Evolutionary conservation across 805 yeast genomes (phyloP), one percentile per base, ranked within the genome.

Genomic region (Yamadazyma kitorensis): DNA sequence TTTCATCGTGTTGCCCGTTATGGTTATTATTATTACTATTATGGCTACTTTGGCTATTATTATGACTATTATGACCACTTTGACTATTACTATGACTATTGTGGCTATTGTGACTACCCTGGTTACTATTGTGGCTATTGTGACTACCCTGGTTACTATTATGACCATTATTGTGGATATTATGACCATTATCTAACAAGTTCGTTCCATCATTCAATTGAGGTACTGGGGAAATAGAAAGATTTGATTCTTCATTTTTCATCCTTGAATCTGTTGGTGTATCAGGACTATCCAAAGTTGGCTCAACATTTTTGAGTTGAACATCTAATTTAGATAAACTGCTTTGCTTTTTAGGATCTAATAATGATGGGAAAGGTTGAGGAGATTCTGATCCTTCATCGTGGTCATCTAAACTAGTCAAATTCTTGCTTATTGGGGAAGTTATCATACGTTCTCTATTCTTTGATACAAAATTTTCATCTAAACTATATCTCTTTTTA

Each of bases 401-500:
- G 12, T 10, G 14, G 12, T 34, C 31, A 13, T 34, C 26, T 7
- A 43, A 24, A 24, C 33, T 42, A 21, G 28, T 29, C 4, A 34
- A 13, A 24, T 37, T 43, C 25, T 43, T 43, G 9, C 34, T 13
- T 8, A 28, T 9, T 5, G 43, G 43, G 3, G 46, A 39, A 10
- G 34, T 22, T 1, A n/a, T 27, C 17, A 37, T 36, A 5, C 31
- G 18, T 17, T 35, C 44, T 10, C 43, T 13, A 14, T 38, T 35
- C 27, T 37, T 40, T 5, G 18, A 27, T 5, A 38, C 45, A 4
- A 41, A 30, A 26, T 33, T 39, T 24, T 44, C 48, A 38, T 57
- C 64, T 15, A 53, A 26, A 12, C 64, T 56, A 5, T 48, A 28
- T 22, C 61, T 44, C 38, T 62, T 62, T 24, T 47, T 54, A 17